Base-by-base conservation (phyloP, 2,329 filamentous ascomycete genomes). In the Clarireedia monteithiana region DNA sequence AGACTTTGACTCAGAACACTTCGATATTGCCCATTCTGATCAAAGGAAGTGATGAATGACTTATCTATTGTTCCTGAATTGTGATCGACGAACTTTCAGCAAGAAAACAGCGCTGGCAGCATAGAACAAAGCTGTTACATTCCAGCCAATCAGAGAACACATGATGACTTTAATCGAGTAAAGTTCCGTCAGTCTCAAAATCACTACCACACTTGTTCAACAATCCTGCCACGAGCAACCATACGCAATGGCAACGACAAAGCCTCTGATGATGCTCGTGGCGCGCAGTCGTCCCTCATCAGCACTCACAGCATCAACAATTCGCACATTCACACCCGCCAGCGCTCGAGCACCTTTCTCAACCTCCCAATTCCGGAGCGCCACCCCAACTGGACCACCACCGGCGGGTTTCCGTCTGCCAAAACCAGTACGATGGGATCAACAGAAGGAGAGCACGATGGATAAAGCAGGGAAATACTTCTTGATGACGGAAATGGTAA, bases 401-500 rank as follows among this genome's bases (percentile, higher is more conserved):
- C 88, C 89, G 57, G 76, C 84, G 64, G 84, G 85, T 62, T 96
- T 96, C 80, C 85, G 94, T 65, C 78, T 91, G 66, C 81, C 84
- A 67, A 80, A 78, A 61, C 85, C 81, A 51, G 81, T 84, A 71
- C 76, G 83, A 75, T 97, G 91, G 90, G 84, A 95, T 64, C 82
- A 95, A 73, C 80, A 85, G 62, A 78, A 81, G 60, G 90, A 95
- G 71, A 83, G 80, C 62, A 82, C 87, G 38, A 75, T 95, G 65
- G 90, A 96, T 75, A 87, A 86, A 72, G 80, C 90, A 61, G 91
- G 89, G 66, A 94, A 91, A 72, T 97, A 91, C 79, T 99, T 99
- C 76, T 81, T 99, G 71, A 77, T 97, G 79, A 85, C 88, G 53
- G 94, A 99, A 80, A 94, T 97, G 87, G 81, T 89, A 72, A 85